Conservation (phyloP, 2,329 filamentous ascomycete species). For the Alternaria rosae region DNA sequence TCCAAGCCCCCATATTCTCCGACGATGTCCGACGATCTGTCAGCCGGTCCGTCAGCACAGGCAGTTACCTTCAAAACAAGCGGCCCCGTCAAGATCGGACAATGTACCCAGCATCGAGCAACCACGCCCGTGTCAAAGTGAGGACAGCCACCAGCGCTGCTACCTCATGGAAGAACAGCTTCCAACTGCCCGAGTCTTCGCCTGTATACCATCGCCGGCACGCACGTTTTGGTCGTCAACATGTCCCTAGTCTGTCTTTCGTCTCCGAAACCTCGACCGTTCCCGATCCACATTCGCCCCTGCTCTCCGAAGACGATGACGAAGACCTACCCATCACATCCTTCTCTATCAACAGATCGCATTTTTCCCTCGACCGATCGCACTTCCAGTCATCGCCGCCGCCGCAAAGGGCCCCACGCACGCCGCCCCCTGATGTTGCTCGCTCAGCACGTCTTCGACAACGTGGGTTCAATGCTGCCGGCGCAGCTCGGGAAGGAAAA, state of each 20-base stretch:
- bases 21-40: conserved; percentile 72
- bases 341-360: conserved; percentile 65
- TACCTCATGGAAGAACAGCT: conserved; percentile 76
- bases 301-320: conserved; percentile 79
- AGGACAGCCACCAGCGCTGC: conserved; percentile 65
- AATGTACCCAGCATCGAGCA: conserved; percentile 54
- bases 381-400: conserved; percentile 70
- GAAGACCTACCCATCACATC: conserved; percentile 79
- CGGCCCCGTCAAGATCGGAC: conserved; percentile 43
- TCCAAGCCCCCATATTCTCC: conserved; percentile 84
- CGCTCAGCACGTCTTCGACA: conserved; percentile 51
- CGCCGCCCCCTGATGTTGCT: conserved; percentile 50
- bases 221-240: conserved; percentile 73
- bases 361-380: conserved; percentile 65
- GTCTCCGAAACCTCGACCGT: conserved; percentile 75
- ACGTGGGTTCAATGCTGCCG: conserved; percentile 49
- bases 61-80: conserved; percentile 53
- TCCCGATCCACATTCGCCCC: conserved; percentile 66
- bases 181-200: conserved; percentile 83
- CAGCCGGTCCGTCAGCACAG: conserved; percentile 62
- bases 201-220: conserved; percentile 80
- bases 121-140: conserved; percentile 73
- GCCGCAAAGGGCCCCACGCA: conserved; percentile 66
- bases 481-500: conserved; percentile 55
- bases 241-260: conserved; percentile 78